Conservation (phyloP, 352 stramenopile species). For the Peronospora tabacina region DNA sequence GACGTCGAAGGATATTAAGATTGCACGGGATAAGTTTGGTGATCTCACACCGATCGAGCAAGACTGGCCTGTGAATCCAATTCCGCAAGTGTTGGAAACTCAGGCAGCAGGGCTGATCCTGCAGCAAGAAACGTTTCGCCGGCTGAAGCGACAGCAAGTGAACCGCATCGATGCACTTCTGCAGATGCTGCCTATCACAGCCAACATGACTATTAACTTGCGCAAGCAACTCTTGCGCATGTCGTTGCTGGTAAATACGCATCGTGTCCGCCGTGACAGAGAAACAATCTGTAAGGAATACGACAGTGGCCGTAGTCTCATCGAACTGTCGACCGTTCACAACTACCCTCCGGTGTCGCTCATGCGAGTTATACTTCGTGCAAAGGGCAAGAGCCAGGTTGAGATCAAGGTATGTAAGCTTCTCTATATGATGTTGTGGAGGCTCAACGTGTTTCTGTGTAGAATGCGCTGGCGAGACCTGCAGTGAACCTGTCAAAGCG, state of each 20-base stretch:
- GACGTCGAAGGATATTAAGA: constrained; percentile 39
- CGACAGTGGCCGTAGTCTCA: constrained; percentile 63
- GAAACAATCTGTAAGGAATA: constrained; percentile 60
- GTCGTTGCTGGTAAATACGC: constrained; percentile 81
- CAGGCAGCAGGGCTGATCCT: constrained; percentile 70
- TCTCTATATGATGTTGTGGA: background rate
- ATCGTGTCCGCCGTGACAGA: constrained; percentile 60
- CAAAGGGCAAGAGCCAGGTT: constrained; percentile 51
- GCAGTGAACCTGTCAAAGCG: constrained; percentile 48
- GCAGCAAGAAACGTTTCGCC: constrained; percentile 82
- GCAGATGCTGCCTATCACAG: constrained; percentile 81
- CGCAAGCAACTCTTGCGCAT: constrained; percentile 80
- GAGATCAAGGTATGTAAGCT: constrained; percentile 41
- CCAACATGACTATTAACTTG: constrained; percentile 84
- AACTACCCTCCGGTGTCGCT: constrained; percentile 82
- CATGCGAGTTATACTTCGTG: constrained; percentile 71
- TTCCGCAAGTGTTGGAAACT: constrained; percentile 75
- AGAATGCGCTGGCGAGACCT: constrained; percentile 50
- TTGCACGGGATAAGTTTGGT: constrained; percentile 54
- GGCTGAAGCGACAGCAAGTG: constrained; percentile 72
- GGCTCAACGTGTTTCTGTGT: constrained; percentile 10
- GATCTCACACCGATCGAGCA: constrained; percentile 43
- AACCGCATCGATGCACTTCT: constrained; percentile 74
- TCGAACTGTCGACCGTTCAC: constrained; percentile 61
- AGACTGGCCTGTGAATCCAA: constrained; percentile 69